phyloP scores from a whole-genome alignment of 257 asterid species.

The Primulina tabacum region DNA sequence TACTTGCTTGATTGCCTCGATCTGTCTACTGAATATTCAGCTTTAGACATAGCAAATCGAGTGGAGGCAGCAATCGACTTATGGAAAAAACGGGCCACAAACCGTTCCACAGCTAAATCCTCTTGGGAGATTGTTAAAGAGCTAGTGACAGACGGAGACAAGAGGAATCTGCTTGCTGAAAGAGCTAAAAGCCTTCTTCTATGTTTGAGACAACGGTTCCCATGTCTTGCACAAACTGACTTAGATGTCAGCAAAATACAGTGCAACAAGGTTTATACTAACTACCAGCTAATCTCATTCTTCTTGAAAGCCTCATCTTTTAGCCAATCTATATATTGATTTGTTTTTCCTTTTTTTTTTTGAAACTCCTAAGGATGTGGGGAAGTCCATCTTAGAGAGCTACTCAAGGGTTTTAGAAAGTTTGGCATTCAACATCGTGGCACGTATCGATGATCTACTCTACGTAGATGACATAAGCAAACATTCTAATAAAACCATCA shows the following conservation, averaged over 20 bases:
- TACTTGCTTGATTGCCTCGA: slow-evolving; percentile 90
- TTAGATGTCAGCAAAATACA: slow-evolving; percentile 83
- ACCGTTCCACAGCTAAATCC: slow-evolving; percentile 55
- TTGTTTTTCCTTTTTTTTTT: not conserved
- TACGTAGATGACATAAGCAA: slow-evolving; percentile 72
- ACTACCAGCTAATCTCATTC: not conserved
- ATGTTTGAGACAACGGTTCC: slow-evolving; percentile 69
- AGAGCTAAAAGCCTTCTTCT: slow-evolving; percentile 82
- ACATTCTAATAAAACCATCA: slow-evolving; percentile 44
- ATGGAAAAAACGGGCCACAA: slow-evolving; percentile 59
- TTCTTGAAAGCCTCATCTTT: not conserved
- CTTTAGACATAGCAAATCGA: slow-evolving; percentile 84
- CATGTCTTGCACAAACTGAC: slow-evolving; percentile 72
- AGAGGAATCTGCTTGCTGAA: slow-evolving; percentile 66
- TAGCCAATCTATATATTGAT: not conserved
- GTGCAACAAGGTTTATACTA: slow-evolving; percentile 60
- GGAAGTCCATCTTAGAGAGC: slow-evolving; percentile 91
- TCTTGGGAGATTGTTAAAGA: slow-evolving; percentile 91
- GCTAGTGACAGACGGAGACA: slow-evolving; percentile 68
- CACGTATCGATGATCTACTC: slow-evolving; percentile 79
- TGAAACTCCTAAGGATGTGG: slow-evolving; percentile 62
- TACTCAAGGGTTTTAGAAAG: slow-evolving; percentile 97
- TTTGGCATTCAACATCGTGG: slow-evolving; percentile 71
- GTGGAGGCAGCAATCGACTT: slow-evolving; percentile 80
- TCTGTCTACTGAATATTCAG: slow-evolving; percentile 76